Percentiles rank a stretch among this genome's conserved stretches.
Evolutionary conservation across 805 yeast species (phyloP).

Genomic region (Teunomyces aglyptinius): DNA sequence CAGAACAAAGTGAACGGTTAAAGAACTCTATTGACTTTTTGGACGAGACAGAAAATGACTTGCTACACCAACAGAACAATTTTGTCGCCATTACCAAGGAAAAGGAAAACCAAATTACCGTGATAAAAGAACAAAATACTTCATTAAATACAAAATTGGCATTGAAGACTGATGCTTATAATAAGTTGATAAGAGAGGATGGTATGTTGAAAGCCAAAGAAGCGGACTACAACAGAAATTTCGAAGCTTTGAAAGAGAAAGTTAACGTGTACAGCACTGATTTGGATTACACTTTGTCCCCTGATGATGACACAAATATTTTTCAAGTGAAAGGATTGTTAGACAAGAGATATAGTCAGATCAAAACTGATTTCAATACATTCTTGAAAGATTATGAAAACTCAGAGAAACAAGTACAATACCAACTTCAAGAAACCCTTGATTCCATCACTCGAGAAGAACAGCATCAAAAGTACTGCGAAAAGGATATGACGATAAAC

Average conservation of each 20-base stretch:
- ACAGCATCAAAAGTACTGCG: slow-evolving; percentile 42
- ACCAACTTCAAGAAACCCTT: slow-evolving; percentile 13
- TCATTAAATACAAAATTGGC: slow-evolving; percentile 19
- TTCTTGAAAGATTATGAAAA: slow-evolving; percentile 2
- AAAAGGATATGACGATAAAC: slow-evolving; percentile 37
- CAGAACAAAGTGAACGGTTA: slow-evolving; percentile 53
- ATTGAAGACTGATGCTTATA: slow-evolving; percentile 20
- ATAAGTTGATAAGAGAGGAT: slow-evolving; percentile 42
- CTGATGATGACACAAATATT: not conserved
- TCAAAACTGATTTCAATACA: not conserved
- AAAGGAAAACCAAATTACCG: slow-evolving; percentile 15
- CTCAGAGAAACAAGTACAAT: slow-evolving; percentile 10
- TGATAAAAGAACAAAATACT: slow-evolving; percentile 3
- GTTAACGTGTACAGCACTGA: not conserved
- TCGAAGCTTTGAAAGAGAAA: not conserved
- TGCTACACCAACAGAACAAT: slow-evolving; percentile 27
- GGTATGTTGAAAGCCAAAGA: slow-evolving; percentile 56
- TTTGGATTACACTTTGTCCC: not conserved
- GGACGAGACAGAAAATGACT: slow-evolving; percentile 36
- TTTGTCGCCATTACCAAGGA: slow-evolving; percentile 22
- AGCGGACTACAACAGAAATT: slow-evolving; percentile 25
- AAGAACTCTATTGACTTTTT: slow-evolving; percentile 45
- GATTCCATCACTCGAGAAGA: slow-evolving; percentile 37
- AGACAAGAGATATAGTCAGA: not conserved
- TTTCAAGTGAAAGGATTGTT: not conserved